A percentile compares a stretch with the other conserved stretches of the same genome.
Conservation (phyloP, 345 rosid genomes). For the Turritis glabra region DNA sequence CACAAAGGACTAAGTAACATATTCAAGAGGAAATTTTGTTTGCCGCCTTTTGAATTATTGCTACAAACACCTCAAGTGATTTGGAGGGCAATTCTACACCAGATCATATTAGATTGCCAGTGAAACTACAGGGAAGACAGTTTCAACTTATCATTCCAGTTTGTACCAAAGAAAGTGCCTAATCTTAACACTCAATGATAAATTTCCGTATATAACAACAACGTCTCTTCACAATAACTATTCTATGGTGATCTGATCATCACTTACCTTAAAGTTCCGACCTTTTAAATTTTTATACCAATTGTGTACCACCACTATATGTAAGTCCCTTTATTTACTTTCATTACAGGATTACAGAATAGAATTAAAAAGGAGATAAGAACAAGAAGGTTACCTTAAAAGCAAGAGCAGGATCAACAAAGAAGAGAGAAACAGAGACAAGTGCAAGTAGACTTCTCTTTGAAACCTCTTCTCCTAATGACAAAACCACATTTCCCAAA, state of each 20-base stretch:
- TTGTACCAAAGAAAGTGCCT: background rate
- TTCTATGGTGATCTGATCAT: background rate
- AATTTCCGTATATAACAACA: background rate
- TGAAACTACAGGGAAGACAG: background rate
- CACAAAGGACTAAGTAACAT: background rate
- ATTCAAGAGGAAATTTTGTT: background rate
- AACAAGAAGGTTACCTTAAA: slow-evolving; percentile 50
- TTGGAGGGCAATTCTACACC: background rate
- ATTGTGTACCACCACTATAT: background rate
- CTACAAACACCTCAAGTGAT: background rate
- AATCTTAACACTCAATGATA: background rate
- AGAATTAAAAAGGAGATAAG: background rate
- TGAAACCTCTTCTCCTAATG: slow-evolving; percentile 45
- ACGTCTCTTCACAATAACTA: background rate
- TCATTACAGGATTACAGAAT: background rate
- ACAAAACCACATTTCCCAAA: slow-evolving; percentile 31
- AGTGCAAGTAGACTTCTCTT: slow-evolving; percentile 59
- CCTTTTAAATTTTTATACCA: background rate
- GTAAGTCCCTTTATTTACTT: background rate
- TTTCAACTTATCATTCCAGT: background rate
- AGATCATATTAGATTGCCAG: background rate
- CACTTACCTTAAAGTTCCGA: background rate
- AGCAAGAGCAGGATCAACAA: slow-evolving; percentile 83
- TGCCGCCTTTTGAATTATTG: background rate
- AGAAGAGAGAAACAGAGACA: slow-evolving; percentile 66